A percentile compares a stretch with the other conserved stretches of the same genome.
Conservation (phyloP, 768 basidiomycete genomes). For the Boletus bicolor region DNA sequence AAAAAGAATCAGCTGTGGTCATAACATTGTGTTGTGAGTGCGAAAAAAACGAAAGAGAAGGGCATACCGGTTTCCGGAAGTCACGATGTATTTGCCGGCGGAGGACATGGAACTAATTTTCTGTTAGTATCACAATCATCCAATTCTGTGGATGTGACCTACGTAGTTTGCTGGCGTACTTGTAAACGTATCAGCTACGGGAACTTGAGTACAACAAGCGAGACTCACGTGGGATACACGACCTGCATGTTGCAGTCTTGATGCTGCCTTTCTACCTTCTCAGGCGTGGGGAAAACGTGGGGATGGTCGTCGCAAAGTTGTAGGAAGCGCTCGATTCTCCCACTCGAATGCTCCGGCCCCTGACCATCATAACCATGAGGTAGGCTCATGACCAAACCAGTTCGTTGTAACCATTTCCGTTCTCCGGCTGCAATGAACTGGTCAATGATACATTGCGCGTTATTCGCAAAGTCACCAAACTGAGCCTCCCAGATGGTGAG, state of each 20-base stretch:
- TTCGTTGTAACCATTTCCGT: conserved; percentile 95
- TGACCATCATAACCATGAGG: conserved; percentile 99
- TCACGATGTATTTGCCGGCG: conserved; percentile 97
- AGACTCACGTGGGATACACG: conserved; percentile 86
- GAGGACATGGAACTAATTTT: conserved; percentile 83
- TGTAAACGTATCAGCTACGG: conserved; percentile 10
- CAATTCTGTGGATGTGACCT: background rate
- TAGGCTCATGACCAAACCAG: conserved; percentile 81
- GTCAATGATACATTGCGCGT: conserved; percentile 96
- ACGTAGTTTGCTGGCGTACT: conserved; percentile 95
- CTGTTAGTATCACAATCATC: conserved; percentile 12
- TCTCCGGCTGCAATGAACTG: conserved; percentile 98
- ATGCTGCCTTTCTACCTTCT: conserved; percentile 92
- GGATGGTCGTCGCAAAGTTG: conserved; percentile 99
- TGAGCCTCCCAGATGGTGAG: conserved; percentile 99
- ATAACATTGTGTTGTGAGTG: background rate
- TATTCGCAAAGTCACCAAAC: conserved; percentile 98
- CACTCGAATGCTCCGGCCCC: conserved; percentile 97
- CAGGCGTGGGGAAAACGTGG: conserved; percentile 77
- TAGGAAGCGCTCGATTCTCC: conserved; percentile 91
- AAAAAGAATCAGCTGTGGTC: conserved; percentile 76
- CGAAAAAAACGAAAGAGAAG: background rate
- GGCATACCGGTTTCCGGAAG: conserved; percentile 89
- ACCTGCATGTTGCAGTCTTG: conserved; percentile 99
- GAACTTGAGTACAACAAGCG: background rate